phyloP scores from a whole-genome alignment of 2,329 filamentous ascomycete genomes.

The Fusarium keratoplasticum region DNA sequence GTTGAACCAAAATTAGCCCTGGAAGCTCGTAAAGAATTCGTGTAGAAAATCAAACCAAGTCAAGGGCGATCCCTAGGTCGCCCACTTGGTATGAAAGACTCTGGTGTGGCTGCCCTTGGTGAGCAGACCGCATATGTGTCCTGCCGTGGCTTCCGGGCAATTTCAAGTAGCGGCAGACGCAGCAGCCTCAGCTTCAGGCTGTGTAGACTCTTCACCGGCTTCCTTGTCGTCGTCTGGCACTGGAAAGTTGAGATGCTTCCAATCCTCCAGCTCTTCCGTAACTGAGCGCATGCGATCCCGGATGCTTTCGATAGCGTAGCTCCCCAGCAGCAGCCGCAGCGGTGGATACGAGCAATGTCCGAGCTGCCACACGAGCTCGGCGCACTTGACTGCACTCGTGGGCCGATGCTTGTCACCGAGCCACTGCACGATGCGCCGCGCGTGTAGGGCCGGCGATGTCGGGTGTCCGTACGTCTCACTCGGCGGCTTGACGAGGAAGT shows the following conservation, averaged over 20 bases:
- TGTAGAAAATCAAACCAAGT: conserved; percentile 16
- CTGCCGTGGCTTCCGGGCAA: not conserved
- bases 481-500: conserved; percentile 89
- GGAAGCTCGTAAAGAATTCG: conserved; percentile 24
- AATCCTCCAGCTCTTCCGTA: conserved; percentile 94
- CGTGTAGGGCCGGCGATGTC: conserved; percentile 87
- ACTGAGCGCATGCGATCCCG: conserved; percentile 89
- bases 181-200: conserved; percentile 8
- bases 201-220: conserved; percentile 27
- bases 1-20: conserved; percentile 17
- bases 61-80: not conserved
- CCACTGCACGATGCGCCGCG: conserved; percentile 93
- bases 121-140: not conserved
- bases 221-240: conserved; percentile 43
- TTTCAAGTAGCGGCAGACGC: conserved; percentile 22
- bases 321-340: conserved; percentile 85
- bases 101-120: not conserved
- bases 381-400: conserved; percentile 91
- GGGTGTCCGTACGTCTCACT: conserved; percentile 83
- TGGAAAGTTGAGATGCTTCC: conserved; percentile 85
- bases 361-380: conserved; percentile 93
- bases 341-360: conserved; percentile 96
- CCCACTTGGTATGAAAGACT: conserved; percentile 7
- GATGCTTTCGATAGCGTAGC: conserved; percentile 96
- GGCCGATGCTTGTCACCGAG: conserved; percentile 86